These are phyloP conservation scores for Urochloa ruziziensis DNA, from an alignment of 176 grass and related monocot species.

Conservation along the genomic window DNA sequence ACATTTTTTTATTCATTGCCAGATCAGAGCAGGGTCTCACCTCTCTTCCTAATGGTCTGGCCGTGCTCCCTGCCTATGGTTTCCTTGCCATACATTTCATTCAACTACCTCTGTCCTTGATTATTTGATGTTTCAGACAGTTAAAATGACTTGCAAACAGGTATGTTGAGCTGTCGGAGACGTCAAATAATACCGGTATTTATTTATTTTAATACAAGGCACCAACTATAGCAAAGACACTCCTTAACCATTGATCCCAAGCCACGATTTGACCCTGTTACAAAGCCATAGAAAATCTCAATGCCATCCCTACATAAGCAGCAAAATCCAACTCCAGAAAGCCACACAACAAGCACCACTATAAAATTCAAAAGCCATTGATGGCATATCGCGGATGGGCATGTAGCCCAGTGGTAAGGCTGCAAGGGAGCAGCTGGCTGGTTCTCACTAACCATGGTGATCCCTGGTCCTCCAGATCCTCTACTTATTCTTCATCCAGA, in stretches of 20 bases:
- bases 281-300: background rate
- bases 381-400: conserved; percentile 5
- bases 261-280: background rate
- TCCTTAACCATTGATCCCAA: background rate
- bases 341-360: background rate
- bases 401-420: no score
- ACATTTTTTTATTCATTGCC: background rate
- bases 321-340: conserved; percentile 2
- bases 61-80: background rate
- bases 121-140: no score
- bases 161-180: no score
- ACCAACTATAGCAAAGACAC: background rate
- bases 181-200: no score
- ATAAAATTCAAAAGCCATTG: background rate
- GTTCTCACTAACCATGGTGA: background rate
- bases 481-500: background rate
- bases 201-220: no score
- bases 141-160: no score
- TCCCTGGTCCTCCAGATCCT: background rate
- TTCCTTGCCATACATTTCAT: background rate
- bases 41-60: background rate
- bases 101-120: no score
- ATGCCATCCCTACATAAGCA: background rate
- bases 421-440: no score
- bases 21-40: background rate